Percentiles rank a stretch among this genome's conserved stretches.
Evolutionary conservation across 1,139 yeast genomes (phyloP).

Genomic region (Lodderomyces oxycetoniae): DNA sequence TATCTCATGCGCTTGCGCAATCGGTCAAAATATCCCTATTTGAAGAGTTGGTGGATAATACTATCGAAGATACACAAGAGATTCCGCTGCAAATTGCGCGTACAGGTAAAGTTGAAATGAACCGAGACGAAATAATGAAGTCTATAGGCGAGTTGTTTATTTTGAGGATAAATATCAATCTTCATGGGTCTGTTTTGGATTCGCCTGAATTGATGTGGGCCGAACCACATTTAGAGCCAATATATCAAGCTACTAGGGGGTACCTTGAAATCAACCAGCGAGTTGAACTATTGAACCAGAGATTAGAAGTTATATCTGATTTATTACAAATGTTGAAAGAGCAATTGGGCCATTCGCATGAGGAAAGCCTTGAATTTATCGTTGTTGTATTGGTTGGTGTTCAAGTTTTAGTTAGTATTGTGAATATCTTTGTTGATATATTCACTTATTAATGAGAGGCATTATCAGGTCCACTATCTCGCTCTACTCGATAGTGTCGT

Average conservation of each 20-base stretch:
- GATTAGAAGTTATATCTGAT: conserved; percentile 90
- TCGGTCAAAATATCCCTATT: conserved; percentile 90
- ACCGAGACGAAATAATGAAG: conserved; percentile 90
- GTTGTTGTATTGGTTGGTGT: conserved; percentile 83
- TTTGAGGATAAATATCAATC: conserved; percentile 79
- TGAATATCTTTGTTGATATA: conserved; percentile 53
- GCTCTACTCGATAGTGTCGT: no score
- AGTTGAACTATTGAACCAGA: conserved; percentile 80
- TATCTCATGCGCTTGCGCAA: conserved; percentile 89
- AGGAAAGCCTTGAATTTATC: conserved; percentile 87
- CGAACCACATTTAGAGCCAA: conserved; percentile 95
- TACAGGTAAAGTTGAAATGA: conserved; percentile 93
- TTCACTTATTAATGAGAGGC: conserved; percentile 29
- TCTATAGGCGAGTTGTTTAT: conserved; percentile 94
- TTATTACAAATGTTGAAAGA: conserved; percentile 93
- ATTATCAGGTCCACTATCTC: no score
- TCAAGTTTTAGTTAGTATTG: conserved; percentile 81
- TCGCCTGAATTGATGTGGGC: conserved; percentile 99
- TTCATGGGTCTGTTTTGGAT: conserved; percentile 92
- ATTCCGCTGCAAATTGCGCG: conserved; percentile 94
- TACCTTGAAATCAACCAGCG: conserved; percentile 91
- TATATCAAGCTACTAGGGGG: conserved; percentile 93
- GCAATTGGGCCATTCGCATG: conserved; percentile 87
- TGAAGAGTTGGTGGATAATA: conserved; percentile 92
- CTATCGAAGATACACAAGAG: conserved; percentile 94